phyloP scores from a whole-genome alignment of 805 yeast species.

The Tetrapisispora arboricola region DNA sequence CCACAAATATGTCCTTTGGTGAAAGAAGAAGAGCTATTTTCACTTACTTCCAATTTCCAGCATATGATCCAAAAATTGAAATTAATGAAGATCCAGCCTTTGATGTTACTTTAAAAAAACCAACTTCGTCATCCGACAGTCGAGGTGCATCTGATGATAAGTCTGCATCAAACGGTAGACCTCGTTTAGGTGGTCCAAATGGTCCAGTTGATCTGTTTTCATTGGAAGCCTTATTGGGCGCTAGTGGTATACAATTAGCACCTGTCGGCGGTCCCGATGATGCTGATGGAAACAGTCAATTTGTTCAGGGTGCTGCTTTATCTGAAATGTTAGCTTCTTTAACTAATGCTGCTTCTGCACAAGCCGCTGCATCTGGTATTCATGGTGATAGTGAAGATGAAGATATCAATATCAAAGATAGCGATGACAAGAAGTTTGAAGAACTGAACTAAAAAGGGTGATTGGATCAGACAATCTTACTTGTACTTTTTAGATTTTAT shows the following conservation, averaged over 20 bases:
- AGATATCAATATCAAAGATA: constrained; percentile 9
- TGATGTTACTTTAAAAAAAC: constrained; percentile 13
- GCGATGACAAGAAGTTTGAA: constrained; percentile 16
- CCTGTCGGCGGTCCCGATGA: constrained; percentile 26
- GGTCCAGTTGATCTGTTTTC: constrained; percentile 23
- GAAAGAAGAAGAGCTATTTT: constrained; percentile 42
- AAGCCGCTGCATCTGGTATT: constrained; percentile 20
- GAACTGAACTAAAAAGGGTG: not conserved
- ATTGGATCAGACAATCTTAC: not conserved
- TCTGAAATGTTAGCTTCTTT: constrained; percentile 49
- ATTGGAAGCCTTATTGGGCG: constrained; percentile 26
- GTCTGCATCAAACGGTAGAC: not conserved
- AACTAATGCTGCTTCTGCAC: constrained; percentile 28
- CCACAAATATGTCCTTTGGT: constrained; percentile 31
- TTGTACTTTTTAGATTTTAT: not conserved
- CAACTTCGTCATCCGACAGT: not conserved
- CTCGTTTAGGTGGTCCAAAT: constrained; percentile 3
- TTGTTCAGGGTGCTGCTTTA: constrained; percentile 52
- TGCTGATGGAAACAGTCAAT: constrained; percentile 26
- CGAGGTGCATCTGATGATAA: not conserved
- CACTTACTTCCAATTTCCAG: constrained; percentile 39
- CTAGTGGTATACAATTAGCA: constrained; percentile 23
- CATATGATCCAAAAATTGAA: constrained; percentile 32
- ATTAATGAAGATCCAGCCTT: constrained; percentile 8
- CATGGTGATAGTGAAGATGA: constrained; percentile 15